A percentile compares a stretch with the other conserved stretches of the same genome.
Evolutionary conservation across 441 rosid genomes (phyloP).

Genomic region (Lepidium campestre): DNA sequence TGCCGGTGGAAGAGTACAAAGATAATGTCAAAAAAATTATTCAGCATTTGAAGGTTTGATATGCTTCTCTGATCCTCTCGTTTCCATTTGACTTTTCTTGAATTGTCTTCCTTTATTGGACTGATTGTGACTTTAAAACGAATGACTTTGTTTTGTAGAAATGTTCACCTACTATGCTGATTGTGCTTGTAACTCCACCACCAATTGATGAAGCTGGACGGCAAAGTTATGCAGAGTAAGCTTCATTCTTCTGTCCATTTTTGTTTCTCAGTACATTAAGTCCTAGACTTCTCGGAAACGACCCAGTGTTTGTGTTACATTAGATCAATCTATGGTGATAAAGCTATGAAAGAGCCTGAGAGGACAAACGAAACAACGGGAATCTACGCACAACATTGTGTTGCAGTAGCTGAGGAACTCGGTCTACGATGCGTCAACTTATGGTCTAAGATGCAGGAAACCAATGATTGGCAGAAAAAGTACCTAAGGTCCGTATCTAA

Average conservation of each 20-base stretch:
- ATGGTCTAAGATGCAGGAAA: slow-evolving; percentile 92
- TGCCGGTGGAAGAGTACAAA: slow-evolving; percentile 71
- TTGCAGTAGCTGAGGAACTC: slow-evolving; percentile 60
- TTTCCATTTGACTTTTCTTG: background rate
- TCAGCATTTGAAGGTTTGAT: slow-evolving; percentile 67
- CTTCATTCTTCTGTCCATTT: background rate
- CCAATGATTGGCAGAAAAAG: slow-evolving; percentile 71
- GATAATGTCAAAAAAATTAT: slow-evolving; percentile 63
- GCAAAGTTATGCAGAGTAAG: slow-evolving; percentile 59
- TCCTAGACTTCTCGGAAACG: background rate
- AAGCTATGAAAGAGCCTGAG: slow-evolving; percentile 65
- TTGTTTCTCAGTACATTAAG: background rate
- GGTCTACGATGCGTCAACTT: slow-evolving; percentile 52
- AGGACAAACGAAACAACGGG: slow-evolving; percentile 83
- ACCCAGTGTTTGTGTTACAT: background rate
- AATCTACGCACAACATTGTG: slow-evolving; percentile 59
- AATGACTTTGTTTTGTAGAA: slow-evolving; percentile 39
- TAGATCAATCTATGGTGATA: slow-evolving; percentile 71
- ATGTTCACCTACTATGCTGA: slow-evolving; percentile 56
- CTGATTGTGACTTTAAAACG: background rate
- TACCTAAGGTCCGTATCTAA: slow-evolving; percentile 55
- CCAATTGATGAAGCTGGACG: slow-evolving; percentile 77
- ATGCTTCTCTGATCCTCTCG: background rate
- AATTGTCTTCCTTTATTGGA: background rate
- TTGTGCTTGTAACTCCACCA: slow-evolving; percentile 83